Conservation (phyloP, 2,329 filamentous ascomycete species). For the Neonectria neomacrospora region DNA sequence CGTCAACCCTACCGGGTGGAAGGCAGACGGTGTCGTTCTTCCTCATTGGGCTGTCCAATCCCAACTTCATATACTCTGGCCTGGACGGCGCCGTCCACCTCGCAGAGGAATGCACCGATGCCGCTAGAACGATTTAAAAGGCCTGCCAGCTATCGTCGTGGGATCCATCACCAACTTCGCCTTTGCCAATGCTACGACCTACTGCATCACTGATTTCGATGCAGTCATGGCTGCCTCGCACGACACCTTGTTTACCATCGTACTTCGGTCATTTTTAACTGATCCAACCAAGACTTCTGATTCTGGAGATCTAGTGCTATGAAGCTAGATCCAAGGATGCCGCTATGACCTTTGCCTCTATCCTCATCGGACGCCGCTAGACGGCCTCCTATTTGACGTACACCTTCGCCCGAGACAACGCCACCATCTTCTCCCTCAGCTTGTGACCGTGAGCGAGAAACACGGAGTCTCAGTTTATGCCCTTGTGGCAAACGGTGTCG, state of each 20-base stretch:
- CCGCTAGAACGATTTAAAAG: constrained; percentile 46
- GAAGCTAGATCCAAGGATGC: constrained; percentile 18
- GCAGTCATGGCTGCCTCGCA: constrained; percentile 25
- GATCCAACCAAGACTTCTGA: not conserved
- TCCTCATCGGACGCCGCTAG: constrained; percentile 30
- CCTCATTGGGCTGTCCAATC: constrained; percentile 52
- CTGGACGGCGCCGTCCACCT: constrained; percentile 52
- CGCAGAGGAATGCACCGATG: constrained; percentile 50
- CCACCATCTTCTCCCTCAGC: constrained; percentile 17
- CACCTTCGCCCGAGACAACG: constrained; percentile 34
- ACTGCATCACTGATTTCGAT: constrained; percentile 39
- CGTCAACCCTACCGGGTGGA: constrained; percentile 45
- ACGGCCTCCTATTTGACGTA: constrained; percentile 35
- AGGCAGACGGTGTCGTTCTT: constrained; percentile 47
- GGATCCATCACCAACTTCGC: constrained; percentile 48
- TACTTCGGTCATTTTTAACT: not conserved
- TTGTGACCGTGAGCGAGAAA: constrained; percentile 8
- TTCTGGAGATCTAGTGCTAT: constrained; percentile 25
- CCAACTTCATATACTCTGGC: constrained; percentile 52
- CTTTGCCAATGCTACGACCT: constrained; percentile 46
- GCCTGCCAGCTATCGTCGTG: constrained; percentile 48
- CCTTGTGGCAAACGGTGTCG: constrained; percentile 17
- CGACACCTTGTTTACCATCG: not conserved
- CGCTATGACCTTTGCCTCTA: constrained; percentile 13
- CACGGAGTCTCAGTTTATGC: constrained; percentile 20